phyloP scores from a whole-genome alignment of 352 stramenopile genomes.

The Globisporangium lucens region DNA sequence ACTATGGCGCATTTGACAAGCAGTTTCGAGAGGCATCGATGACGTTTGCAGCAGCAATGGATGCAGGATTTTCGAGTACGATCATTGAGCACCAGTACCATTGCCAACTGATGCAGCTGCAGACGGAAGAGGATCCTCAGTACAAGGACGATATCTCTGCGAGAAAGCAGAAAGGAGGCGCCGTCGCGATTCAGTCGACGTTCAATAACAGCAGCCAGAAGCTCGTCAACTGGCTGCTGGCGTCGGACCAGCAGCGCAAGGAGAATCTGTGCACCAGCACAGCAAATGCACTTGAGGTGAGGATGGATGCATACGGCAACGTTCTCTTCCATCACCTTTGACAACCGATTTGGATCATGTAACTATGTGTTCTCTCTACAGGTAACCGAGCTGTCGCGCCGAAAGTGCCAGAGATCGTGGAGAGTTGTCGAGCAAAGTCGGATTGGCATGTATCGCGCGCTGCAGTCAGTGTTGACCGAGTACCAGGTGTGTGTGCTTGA shows the following conservation, averaged over 20 bases:
- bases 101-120: conserved; percentile 37
- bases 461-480: conserved; percentile 72
- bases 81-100: conserved; percentile 70
- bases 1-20: conserved; percentile 70
- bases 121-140: conserved; percentile 20
- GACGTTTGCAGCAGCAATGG: conserved; percentile 68
- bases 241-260: conserved; percentile 67
- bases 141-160: conserved; percentile 7
- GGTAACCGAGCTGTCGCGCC: conserved; percentile 54
- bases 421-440: conserved; percentile 55
- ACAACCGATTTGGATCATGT: not conserved
- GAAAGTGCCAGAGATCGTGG: conserved; percentile 66
- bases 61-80: conserved; percentile 68
- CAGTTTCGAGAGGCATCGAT: conserved; percentile 59
- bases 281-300: conserved; percentile 58
- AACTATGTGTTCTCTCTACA: conserved; percentile 12
- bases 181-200: conserved; percentile 24
- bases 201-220: conserved; percentile 71
- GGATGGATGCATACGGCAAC: not conserved
- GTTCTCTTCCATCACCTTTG: not conserved
- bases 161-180: conserved; percentile 13
- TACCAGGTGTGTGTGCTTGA: conserved; percentile 55
- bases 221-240: conserved; percentile 74
- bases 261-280: conserved; percentile 58
- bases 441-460: conserved; percentile 60